Evolutionary conservation across 139 green algal genomes (phyloP).

Genomic region (Picochlorum sp.): DNA sequence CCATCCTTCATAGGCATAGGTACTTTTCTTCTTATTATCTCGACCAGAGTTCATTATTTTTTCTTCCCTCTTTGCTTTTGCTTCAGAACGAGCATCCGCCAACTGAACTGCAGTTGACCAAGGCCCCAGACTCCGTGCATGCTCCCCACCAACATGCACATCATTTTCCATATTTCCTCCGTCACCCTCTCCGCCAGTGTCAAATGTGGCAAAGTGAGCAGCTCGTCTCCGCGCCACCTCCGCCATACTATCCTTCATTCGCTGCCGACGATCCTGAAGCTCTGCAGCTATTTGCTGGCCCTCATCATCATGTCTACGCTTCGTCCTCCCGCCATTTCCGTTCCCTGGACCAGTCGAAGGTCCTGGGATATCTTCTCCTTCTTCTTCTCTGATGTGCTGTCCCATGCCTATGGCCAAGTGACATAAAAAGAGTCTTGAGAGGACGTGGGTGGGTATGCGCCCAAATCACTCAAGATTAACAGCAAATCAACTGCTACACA

Average conservation of each 20-base stretch:
- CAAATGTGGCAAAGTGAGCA: constrained; percentile 54
- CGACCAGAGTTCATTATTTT: constrained; percentile 26
- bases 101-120: constrained; percentile 53
- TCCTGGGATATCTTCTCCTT: neutral
- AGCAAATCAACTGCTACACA: too few relatives aligned
- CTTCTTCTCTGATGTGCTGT: neutral
- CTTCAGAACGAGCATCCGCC: constrained; percentile 43
- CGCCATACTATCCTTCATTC: neutral
- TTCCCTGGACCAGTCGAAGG: too few relatives aligned
- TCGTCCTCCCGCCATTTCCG: too few relatives aligned
- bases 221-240: constrained; percentile 18
- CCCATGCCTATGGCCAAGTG: too few relatives aligned
- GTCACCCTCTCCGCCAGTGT: constrained; percentile 16
- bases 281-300: too few relatives aligned
- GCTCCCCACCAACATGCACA: constrained; percentile 31
- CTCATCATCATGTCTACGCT: too few relatives aligned
- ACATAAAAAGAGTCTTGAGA: too few relatives aligned
- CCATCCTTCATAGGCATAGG: constrained; percentile 23
- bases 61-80: constrained; percentile 30
- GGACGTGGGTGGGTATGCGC: too few relatives aligned
- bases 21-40: neutral
- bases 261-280: neutral
- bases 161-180: constrained; percentile 14
- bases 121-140: constrained; percentile 52
- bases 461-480: too few relatives aligned